phyloP scores from a whole-genome alignment of 2,329 filamentous ascomycete species.

The Fulvia fulva region DNA sequence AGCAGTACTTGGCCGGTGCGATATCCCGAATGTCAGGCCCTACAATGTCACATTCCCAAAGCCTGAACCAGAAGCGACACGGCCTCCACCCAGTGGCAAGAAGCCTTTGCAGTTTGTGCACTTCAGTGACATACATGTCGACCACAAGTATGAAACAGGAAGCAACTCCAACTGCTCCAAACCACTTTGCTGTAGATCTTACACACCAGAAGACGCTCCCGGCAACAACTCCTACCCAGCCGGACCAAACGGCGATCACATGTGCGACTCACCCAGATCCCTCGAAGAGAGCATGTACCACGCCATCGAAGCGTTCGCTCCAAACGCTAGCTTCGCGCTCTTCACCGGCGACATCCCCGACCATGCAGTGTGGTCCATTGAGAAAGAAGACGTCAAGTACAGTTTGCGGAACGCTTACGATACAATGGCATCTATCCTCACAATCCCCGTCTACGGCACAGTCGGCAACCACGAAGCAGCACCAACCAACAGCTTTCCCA shows the following conservation, averaged over 20 bases:
- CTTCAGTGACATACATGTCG: conserved; percentile 58
- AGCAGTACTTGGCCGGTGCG: conserved; percentile 53
- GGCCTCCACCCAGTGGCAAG: conserved; percentile 46
- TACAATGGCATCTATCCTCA: conserved; percentile 40
- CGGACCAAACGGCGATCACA: conserved; percentile 50
- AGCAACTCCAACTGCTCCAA: conserved; percentile 55
- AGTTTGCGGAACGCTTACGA: conserved; percentile 47
- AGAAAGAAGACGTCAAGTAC: conserved; percentile 31
- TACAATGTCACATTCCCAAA: conserved; percentile 45
- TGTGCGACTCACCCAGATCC: conserved; percentile 50
- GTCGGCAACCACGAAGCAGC: conserved; percentile 55
- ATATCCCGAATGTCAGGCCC: conserved; percentile 44
- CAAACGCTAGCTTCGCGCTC: conserved; percentile 50
- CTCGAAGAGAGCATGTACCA: conserved; percentile 53
- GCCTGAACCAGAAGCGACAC: conserved; percentile 33
- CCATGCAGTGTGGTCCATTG: conserved; percentile 43
- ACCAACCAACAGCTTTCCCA: conserved; percentile 24
- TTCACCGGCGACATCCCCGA: conserved; percentile 60
- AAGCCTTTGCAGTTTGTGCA: conserved; percentile 54
- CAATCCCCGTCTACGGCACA: conserved; percentile 48
- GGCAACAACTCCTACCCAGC: conserved; percentile 50
- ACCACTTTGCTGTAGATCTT: conserved; percentile 57
- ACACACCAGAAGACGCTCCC: conserved; percentile 46
- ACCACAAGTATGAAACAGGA: conserved; percentile 52
- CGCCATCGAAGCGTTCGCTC: conserved; percentile 38